Evolutionary conservation across 2,329 filamentous ascomycete species (phyloP).

Genomic region (Phoma herbarum): DNA sequence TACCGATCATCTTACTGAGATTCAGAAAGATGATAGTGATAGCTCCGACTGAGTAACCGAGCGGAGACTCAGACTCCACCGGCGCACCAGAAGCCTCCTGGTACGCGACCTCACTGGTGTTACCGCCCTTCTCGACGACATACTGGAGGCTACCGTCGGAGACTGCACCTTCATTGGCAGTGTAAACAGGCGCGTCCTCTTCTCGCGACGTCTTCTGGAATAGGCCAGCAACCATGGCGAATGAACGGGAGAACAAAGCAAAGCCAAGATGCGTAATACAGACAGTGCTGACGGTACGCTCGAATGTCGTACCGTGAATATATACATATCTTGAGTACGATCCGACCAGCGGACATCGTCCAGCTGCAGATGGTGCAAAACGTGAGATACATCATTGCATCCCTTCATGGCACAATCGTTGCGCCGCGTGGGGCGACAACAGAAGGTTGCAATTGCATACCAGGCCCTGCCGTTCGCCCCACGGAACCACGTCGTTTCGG

Average conservation of each 20-base stretch:
- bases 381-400: conserved; percentile 10
- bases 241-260: not conserved
- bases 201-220: conserved; percentile 7
- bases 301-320: not conserved
- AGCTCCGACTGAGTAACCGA: conserved; percentile 67
- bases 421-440: conserved; percentile 7
- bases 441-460: not conserved
- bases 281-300: not conserved
- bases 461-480: conserved; percentile 5
- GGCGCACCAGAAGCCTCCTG: conserved; percentile 70
- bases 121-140: conserved; percentile 57
- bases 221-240: conserved; percentile 11
- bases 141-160: conserved; percentile 56
- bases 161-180: conserved; percentile 23
- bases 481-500: conserved; percentile 3
- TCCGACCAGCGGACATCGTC: not conserved
- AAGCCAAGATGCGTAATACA: no score
- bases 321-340: not conserved
- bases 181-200: not conserved
- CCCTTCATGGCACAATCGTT: conserved; percentile 21
- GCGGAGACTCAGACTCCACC: conserved; percentile 65
- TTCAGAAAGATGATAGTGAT: conserved; percentile 68
- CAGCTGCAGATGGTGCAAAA: not conserved
- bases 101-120: conserved; percentile 61
- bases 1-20: conserved; percentile 70